phyloP scores from a whole-genome alignment of 177 flowering plant genomes.

The Vitis hybrid region DNA sequence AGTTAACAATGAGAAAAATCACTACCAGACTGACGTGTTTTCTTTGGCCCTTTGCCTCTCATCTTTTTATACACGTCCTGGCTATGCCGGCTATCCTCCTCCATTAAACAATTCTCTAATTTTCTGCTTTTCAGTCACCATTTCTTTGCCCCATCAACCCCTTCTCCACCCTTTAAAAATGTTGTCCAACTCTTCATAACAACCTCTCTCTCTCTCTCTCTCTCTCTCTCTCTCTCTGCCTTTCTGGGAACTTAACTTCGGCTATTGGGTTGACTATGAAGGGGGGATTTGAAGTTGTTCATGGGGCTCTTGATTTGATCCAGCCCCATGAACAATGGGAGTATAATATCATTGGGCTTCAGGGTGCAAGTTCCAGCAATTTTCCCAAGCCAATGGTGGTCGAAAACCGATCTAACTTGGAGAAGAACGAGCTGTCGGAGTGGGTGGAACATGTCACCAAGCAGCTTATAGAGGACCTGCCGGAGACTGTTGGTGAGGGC shows the following conservation, averaged over 20 bases:
- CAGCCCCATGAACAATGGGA: conserved; percentile 57
- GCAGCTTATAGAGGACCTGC: conserved; percentile 48
- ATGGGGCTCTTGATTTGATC: conserved; percentile 37
- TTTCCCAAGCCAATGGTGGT: conserved; percentile 15
- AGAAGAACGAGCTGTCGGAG: conserved; percentile 50
- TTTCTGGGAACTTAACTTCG: neutral
- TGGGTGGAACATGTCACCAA: conserved; percentile 66
- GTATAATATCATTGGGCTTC: conserved; percentile 5
- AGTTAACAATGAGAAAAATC: conserved; percentile 26
- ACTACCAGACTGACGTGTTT: conserved; percentile 44
- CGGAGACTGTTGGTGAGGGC: conserved; percentile 18
- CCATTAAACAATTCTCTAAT: conserved; percentile 19
- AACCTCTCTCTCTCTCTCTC: conserved; percentile 10
- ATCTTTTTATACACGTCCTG: conserved; percentile 42
- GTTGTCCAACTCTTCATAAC: conserved; percentile 22
- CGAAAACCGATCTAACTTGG: conserved; percentile 17
- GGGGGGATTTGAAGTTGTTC: conserved; percentile 43
- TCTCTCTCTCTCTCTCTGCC: neutral
- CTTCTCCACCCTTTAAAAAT: conserved; percentile 17
- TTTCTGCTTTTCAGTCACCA: conserved; percentile 18
- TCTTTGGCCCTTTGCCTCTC: conserved; percentile 29
- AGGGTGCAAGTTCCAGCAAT: conserved; percentile 4
- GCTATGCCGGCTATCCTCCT: conserved; percentile 57
- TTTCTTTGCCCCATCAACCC: conserved; percentile 21
- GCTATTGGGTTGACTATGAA: conserved; percentile 19